Conservation (phyloP, 192 early-diverging fungal genomes). For the Coemansia sp. region DNA sequence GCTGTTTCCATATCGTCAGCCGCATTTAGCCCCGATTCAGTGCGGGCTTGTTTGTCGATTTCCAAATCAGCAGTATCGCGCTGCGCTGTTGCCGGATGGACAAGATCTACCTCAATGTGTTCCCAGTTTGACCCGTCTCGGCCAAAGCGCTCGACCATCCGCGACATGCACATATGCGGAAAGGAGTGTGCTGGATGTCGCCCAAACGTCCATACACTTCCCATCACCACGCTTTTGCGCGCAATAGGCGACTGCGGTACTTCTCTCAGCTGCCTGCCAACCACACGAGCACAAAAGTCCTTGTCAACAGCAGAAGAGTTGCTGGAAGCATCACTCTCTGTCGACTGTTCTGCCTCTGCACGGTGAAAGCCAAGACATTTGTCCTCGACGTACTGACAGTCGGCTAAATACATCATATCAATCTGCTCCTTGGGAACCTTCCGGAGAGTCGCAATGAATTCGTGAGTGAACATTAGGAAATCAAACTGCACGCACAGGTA, state of each 20-base stretch:
- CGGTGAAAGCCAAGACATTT: conserved; percentile 15
- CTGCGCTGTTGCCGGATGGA: neutral
- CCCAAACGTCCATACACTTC: conserved; percentile 87
- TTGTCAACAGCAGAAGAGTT: neutral
- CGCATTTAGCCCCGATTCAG: neutral
- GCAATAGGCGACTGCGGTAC: conserved; percentile 78
- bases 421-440: conserved; percentile 61
- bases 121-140: conserved; percentile 80
- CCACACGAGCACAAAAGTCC: neutral
- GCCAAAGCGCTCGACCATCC: conserved; percentile 90
- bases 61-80: neutral
- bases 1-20: neutral
- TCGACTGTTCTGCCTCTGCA: conserved; percentile 15
- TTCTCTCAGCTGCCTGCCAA: conserved; percentile 39
- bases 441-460: conserved; percentile 82
- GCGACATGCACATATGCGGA: conserved; percentile 70
- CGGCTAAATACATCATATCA: conserved; percentile 56
- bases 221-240: conserved; percentile 86
- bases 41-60: too few species aligned
- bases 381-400: conserved; percentile 17
- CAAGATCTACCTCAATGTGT: conserved; percentile 62
- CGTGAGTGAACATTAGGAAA: conserved; percentile 93
- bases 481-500: conserved; percentile 88
- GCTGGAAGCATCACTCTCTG: neutral
- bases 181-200: conserved; percentile 55